Conservation (phyloP, 768 basidiomycete genomes). For the Melanogaster broomeanus region DNA sequence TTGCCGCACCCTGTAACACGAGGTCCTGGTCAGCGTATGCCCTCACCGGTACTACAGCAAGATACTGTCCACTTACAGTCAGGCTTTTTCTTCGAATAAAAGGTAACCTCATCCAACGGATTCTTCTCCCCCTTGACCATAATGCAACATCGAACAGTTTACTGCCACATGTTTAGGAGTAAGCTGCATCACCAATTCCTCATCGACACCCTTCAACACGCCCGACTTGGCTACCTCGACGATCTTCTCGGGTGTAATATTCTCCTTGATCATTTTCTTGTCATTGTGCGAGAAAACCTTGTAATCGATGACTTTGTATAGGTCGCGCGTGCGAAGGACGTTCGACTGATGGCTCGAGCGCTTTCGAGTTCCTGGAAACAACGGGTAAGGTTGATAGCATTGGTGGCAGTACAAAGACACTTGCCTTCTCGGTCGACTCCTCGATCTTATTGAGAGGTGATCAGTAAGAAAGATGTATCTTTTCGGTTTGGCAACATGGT, state of each 20-base stretch:
- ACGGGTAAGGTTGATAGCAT: too few relatives aligned
- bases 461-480: conserved; percentile 70
- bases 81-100: conserved; percentile 69
- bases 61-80: conserved; percentile 44
- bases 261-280: conserved; percentile 22
- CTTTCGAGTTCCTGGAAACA: conserved; percentile 53
- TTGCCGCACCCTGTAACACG: conserved; percentile 38
- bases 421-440: conserved; percentile 39
- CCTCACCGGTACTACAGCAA: not conserved
- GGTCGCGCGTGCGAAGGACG: conserved; percentile 62
- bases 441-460: conserved; percentile 64
- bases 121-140: conserved; percentile 73
- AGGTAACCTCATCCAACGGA: conserved; percentile 68
- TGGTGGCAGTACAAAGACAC: not conserved
- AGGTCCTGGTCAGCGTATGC: not conserved
- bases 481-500: conserved; percentile 54
- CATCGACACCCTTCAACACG: conserved; percentile 23
- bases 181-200: conserved; percentile 37
- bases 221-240: conserved; percentile 41
- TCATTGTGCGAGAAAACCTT: conserved; percentile 46
- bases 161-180: conserved; percentile 59
- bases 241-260: conserved; percentile 43
- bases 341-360: conserved; percentile 60
- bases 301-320: conserved; percentile 72
- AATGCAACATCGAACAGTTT: conserved; percentile 66